Percentiles rank a stretch among this genome's conserved stretches.
Evolutionary conservation across 2,329 filamentous ascomycete species (phyloP).

Genomic region (Botrytis tulipae): DNA sequence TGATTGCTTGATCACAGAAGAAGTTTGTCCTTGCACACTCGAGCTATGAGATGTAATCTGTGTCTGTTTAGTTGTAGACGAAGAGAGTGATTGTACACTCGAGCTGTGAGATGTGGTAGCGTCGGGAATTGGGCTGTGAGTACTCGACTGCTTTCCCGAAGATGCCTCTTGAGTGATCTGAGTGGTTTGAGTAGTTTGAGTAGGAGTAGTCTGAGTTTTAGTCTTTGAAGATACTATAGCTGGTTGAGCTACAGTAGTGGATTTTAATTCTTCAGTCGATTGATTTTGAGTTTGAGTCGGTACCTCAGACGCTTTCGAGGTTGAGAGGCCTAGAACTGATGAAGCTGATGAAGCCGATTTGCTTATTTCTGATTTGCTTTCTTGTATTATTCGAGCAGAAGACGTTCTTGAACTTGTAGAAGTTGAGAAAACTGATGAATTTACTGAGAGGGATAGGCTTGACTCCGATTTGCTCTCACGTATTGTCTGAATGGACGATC

Average conservation of each 20-base stretch:
- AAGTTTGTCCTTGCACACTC: not conserved
- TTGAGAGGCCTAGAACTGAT: not conserved
- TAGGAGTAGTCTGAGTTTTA: not conserved
- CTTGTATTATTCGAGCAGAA: not conserved
- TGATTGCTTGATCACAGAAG: not conserved
- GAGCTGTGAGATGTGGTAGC: not conserved
- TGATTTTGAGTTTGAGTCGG: not conserved
- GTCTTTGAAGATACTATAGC: not conserved
- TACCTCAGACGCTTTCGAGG: not conserved
- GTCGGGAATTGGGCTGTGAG: not conserved
- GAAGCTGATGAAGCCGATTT: not conserved
- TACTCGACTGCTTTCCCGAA: not conserved
- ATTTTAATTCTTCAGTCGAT: not conserved
- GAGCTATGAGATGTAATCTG: not conserved
- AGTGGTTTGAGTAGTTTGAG: not conserved
- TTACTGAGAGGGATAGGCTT: not conserved
- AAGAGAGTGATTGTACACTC: not conserved
- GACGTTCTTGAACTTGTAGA: not conserved
- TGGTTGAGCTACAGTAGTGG: not conserved
- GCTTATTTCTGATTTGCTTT: not conserved
- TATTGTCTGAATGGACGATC: not conserved
- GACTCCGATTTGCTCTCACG: not conserved
- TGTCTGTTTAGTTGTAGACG: not conserved
- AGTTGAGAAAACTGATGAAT: not conserved
- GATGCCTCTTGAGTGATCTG: not conserved